Conservation (phyloP, 2,329 filamentous ascomycete genomes). For the Trichoderma koningii region DNA sequence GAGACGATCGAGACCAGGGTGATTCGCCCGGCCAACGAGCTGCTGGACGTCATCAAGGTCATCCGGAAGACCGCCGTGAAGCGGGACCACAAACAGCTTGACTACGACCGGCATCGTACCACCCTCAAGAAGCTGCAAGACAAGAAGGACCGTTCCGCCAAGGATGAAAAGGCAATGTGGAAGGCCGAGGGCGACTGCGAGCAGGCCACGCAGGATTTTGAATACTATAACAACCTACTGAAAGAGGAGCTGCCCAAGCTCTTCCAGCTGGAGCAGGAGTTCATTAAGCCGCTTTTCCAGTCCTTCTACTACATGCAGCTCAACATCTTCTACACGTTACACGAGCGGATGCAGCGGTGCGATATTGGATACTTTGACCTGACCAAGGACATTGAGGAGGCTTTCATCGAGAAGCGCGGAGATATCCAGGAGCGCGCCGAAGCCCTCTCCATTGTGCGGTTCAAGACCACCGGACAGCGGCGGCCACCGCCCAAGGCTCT, state of each 20-base stretch:
- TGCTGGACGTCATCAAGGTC: constrained; percentile 91
- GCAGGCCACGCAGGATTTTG: constrained; percentile 89
- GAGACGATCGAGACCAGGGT: constrained; percentile 96
- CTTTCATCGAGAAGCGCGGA: constrained; percentile 84
- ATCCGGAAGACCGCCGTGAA: constrained; percentile 87
- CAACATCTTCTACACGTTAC: constrained; percentile 97
- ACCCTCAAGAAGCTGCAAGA: constrained; percentile 92
- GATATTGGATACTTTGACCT: constrained; percentile 98
- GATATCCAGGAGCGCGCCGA: constrained; percentile 86
- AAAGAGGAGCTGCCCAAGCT: constrained; percentile 95
- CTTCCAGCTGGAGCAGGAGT: constrained; percentile 85
- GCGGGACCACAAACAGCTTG: constrained; percentile 95
- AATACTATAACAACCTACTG: constrained; percentile 96
- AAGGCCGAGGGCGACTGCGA: constrained; percentile 92
- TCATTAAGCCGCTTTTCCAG: constrained; percentile 96
- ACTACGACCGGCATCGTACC: constrained; percentile 85
- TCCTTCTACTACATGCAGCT: constrained; percentile 99
- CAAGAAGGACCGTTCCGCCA: constrained; percentile 93
- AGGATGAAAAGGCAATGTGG: constrained; percentile 97
- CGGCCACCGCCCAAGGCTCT: constrained; percentile 60
- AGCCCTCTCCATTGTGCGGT: constrained; percentile 80
- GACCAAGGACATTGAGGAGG: constrained; percentile 85
- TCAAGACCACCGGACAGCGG: constrained; percentile 80
- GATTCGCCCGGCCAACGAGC: constrained; percentile 88
- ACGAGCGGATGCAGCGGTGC: constrained; percentile 96